Conservation (phyloP, 2,329 filamentous ascomycete genomes). For the Colletotrichum navitas region DNA sequence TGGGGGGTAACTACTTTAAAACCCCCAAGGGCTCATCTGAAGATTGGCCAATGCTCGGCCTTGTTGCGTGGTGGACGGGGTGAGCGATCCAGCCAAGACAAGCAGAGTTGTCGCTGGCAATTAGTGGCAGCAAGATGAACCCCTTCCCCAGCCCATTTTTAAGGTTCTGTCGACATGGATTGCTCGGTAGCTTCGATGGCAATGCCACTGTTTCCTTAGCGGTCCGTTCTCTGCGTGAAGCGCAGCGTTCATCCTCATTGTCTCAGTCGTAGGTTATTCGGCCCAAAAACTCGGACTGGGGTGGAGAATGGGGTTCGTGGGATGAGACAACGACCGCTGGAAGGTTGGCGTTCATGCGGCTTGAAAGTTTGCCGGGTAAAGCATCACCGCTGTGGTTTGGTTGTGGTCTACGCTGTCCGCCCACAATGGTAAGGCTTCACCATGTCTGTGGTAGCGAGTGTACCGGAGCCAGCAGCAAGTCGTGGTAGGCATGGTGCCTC, state of each 20-base stretch:
- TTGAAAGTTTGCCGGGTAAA: constrained; percentile 12
- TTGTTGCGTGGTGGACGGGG: constrained; percentile 5
- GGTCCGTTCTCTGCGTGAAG: constrained; percentile 33
- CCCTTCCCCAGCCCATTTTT: constrained; percentile 5
- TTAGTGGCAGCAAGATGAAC: neutral
- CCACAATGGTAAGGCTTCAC: constrained; percentile 1
- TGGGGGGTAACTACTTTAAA: constrained; percentile 25
- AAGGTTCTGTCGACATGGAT: constrained; percentile 38
- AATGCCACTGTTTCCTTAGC: constrained; percentile 30
- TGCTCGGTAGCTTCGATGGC: constrained; percentile 31
- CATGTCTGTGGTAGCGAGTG: constrained; percentile 7
- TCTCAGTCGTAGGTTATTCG: constrained; percentile 29
- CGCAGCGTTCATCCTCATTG: constrained; percentile 34
- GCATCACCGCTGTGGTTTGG: constrained; percentile 13
- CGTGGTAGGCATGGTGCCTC: neutral
- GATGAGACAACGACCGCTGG: constrained; percentile 5
- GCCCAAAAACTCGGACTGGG: constrained; percentile 19
- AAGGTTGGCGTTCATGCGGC: constrained; percentile 30
- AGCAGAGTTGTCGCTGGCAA: constrained; percentile 9
- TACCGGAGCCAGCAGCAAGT: neutral
- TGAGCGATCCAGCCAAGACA: constrained; percentile 22
- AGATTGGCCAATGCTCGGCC: constrained; percentile 14
- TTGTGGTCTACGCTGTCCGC: constrained; percentile 5
- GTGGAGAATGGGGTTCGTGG: constrained; percentile 9
- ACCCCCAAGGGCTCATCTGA: constrained; percentile 25